Evolutionary conservation across 129 eudicot genomes (phyloP).

Genomic region (Pulicaria dysenterica): DNA sequence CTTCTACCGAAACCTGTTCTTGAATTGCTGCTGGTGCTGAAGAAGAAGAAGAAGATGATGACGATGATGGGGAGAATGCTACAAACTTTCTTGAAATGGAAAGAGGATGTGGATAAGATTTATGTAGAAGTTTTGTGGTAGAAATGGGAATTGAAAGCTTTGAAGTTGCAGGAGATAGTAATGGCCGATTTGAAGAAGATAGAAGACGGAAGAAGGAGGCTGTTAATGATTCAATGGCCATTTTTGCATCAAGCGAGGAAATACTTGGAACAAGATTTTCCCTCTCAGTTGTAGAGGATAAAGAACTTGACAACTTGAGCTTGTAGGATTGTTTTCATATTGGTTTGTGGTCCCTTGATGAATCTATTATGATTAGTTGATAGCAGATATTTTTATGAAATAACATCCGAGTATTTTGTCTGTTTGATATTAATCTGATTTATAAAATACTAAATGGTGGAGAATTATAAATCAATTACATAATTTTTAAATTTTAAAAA

Average conservation of each 20-base stretch:
- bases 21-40: conserved; percentile 29
- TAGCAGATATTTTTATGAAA: too few relatives aligned
- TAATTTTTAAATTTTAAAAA: too few relatives aligned
- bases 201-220: conserved; percentile 40
- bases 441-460: too few relatives aligned
- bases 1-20: conserved; percentile 29
- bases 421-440: too few relatives aligned
- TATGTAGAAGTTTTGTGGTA: conserved; percentile 35
- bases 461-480: too few relatives aligned
- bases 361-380: neutral
- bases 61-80: conserved; percentile 30
- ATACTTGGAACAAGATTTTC: neutral
- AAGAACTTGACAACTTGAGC: neutral
- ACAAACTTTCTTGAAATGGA: conserved; percentile 37
- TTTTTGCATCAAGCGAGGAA: conserved; percentile 25
- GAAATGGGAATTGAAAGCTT: conserved; percentile 28
- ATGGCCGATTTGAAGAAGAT: conserved; percentile 37
- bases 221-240: conserved; percentile 55
- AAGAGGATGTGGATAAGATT: conserved; percentile 29
- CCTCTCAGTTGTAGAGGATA: conserved; percentile 6
- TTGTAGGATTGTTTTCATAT: neutral
- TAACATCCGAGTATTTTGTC: too few relatives aligned
- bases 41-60: neutral
- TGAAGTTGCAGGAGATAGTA: conserved; percentile 23
- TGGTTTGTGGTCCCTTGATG: conserved; percentile 5